These are phyloP conservation scores for Malus hybrid DNA, from an alignment of 331 rosid species.

Conservation along the genomic window DNA sequence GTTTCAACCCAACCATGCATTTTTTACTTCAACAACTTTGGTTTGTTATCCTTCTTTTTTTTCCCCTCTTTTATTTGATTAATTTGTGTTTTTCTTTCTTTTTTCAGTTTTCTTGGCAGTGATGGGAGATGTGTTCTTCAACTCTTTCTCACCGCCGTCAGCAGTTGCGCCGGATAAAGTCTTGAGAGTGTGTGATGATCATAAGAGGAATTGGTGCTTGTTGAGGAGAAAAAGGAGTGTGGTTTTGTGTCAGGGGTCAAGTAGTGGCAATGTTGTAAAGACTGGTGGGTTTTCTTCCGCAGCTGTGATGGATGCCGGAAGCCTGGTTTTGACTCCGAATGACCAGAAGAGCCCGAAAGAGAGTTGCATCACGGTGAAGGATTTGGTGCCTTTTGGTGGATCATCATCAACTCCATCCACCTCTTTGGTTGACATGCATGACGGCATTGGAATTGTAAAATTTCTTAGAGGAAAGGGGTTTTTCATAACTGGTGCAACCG, in stretches of 20 bases:
- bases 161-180: conserved; percentile 18
- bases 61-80: neutral
- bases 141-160: conserved; percentile 27
- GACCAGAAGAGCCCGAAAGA: conserved; percentile 33
- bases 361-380: conserved; percentile 39
- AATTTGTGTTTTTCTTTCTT: neutral
- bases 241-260: conserved; percentile 41
- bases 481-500: conserved; percentile 84
- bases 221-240: conserved; percentile 32
- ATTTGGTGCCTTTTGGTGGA: conserved; percentile 53
- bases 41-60: conserved; percentile 14
- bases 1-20: conserved; percentile 36
- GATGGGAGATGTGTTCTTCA: conserved; percentile 64
- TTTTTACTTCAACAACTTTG: conserved; percentile 22
- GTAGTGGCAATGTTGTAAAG: conserved; percentile 48
- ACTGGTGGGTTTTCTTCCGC: conserved; percentile 43
- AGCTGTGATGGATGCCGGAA: conserved; percentile 52
- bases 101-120: neutral
- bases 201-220: conserved; percentile 20
- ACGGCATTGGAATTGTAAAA: conserved; percentile 74
- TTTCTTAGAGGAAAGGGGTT: conserved; percentile 72
- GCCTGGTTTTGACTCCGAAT: conserved; percentile 49
- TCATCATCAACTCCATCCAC: conserved; percentile 11
- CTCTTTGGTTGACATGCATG: conserved; percentile 48
- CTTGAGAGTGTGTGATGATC: conserved; percentile 11